phyloP scores from a whole-genome alignment of 257 asterid species.

The Rehmannia glutinosa region DNA sequence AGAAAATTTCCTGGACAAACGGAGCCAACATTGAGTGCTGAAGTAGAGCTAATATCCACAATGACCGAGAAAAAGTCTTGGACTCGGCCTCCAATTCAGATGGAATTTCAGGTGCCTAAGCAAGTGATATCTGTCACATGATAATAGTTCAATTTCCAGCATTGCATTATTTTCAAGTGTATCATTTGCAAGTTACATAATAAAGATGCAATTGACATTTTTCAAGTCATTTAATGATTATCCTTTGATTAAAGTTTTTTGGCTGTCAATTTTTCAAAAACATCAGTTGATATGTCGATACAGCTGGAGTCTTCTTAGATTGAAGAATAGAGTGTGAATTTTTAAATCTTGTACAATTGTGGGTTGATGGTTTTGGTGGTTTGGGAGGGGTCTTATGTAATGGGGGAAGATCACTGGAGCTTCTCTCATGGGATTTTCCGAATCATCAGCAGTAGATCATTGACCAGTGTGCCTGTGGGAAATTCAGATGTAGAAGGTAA shows the following conservation, averaged over 20 bases:
- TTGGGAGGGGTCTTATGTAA: background rate
- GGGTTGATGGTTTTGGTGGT: background rate
- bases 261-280: background rate
- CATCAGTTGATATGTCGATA: background rate
- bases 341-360: background rate
- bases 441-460: background rate
- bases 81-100: conserved; percentile 99
- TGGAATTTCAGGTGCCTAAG: conserved; percentile 91
- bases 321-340: background rate
- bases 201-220: background rate
- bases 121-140: background rate
- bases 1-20: conserved; percentile 99
- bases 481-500: background rate
- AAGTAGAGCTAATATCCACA: conserved; percentile 94
- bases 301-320: background rate
- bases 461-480: background rate
- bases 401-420: background rate
- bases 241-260: background rate
- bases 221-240: background rate
- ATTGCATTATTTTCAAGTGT: background rate
- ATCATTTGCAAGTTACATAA: background rate
- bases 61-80: conserved; percentile 94
- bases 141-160: background rate
- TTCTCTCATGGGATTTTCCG: background rate
- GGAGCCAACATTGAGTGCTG: conserved; percentile 97